Percentiles rank a stretch among this genome's conserved stretches.
Evolutionary conservation across 306 rosid genomes (phyloP).

Genomic region (Lathyrus tuberosus): DNA sequence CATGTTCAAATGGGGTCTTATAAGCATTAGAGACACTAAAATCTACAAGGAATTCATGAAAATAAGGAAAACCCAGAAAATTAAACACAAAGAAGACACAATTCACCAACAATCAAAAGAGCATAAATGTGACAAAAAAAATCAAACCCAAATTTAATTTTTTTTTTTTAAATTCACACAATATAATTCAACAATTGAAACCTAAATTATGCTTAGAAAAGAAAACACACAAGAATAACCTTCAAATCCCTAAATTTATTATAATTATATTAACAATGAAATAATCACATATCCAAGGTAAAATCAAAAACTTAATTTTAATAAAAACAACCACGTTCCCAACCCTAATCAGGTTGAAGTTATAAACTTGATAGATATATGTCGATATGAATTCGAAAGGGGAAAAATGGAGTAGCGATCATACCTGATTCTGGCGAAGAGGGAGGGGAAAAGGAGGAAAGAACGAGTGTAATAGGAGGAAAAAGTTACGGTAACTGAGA

Average conservation of each 20-base stretch:
- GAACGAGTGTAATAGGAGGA: background rate
- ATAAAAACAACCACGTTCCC: slow-evolving; percentile 10
- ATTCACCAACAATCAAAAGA: background rate
- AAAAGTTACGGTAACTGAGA: slow-evolving; percentile 15
- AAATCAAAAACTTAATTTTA: background rate
- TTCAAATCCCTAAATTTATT: background rate
- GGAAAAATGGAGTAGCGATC: background rate
- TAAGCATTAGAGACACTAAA: too few species aligned
- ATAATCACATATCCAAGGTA: background rate
- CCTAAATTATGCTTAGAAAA: background rate
- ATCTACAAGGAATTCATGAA: too few species aligned
- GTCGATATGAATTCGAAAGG: background rate
- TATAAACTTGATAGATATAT: background rate
- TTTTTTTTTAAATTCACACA: background rate
- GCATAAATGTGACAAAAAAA: background rate
- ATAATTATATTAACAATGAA: background rate
- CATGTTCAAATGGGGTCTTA: background rate
- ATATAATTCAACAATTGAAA: background rate
- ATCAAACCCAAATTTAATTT: background rate
- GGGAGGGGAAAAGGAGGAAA: background rate
- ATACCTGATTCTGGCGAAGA: slow-evolving; percentile 22
- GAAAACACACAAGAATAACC: slow-evolving; percentile 14
- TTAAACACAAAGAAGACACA: slow-evolving; percentile 10
- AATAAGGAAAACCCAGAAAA: slow-evolving; percentile 1
- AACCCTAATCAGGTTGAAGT: background rate